A percentile compares a stretch with the other conserved stretches of the same genome.
These are phyloP conservation scores for Tremellales sp. DNA, from an alignment of 1,284 basidiomycete species.

Conservation along the genomic window DNA sequence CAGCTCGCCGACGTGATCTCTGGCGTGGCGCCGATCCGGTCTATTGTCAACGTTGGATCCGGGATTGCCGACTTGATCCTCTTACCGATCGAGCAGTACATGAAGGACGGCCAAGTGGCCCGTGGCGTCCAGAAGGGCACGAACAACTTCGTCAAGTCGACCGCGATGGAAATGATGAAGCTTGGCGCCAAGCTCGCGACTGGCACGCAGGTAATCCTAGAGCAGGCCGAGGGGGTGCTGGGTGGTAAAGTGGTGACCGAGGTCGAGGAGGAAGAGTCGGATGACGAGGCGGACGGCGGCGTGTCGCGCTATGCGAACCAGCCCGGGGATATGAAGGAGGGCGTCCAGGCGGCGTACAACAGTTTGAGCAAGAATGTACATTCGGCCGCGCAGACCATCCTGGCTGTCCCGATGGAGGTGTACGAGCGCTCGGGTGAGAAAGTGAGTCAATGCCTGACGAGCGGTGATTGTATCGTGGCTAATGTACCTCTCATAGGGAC, in stretches of 20 bases:
- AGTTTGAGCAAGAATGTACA: conserved; percentile 79
- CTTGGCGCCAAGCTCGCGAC: conserved; percentile 92
- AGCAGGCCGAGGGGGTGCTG: conserved; percentile 88
- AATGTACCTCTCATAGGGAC: conserved; percentile 57
- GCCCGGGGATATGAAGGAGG: conserved; percentile 75
- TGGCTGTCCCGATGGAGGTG: conserved; percentile 98
- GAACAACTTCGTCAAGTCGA: conserved; percentile 84
- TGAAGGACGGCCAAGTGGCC: conserved; percentile 90
- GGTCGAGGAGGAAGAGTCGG: conserved; percentile 54
- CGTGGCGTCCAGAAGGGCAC: conserved; percentile 93
- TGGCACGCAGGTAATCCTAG: conserved; percentile 93
- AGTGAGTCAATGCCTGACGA: conserved; percentile 52
- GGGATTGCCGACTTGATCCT: conserved; percentile 93
- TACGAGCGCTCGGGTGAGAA: conserved; percentile 87
- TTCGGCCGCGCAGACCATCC: conserved; percentile 93
- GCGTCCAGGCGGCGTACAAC: conserved; percentile 83
- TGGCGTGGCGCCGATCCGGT: conserved; percentile 92
- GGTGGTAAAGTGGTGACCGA: conserved; percentile 54
- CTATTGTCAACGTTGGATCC: conserved; percentile 91
- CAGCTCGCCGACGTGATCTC: conserved; percentile 96
- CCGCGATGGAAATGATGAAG: conserved; percentile 90
- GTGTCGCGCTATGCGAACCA: conserved; percentile 89
- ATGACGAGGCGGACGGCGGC: conserved; percentile 32
- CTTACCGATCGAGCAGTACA: conserved; percentile 93
- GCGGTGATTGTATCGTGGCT: neutral